Percentiles rank a stretch among this genome's conserved stretches.
phyloP scores from a whole-genome alignment of 768 basidiomycete species.

The Ephemerocybe angulata region DNA sequence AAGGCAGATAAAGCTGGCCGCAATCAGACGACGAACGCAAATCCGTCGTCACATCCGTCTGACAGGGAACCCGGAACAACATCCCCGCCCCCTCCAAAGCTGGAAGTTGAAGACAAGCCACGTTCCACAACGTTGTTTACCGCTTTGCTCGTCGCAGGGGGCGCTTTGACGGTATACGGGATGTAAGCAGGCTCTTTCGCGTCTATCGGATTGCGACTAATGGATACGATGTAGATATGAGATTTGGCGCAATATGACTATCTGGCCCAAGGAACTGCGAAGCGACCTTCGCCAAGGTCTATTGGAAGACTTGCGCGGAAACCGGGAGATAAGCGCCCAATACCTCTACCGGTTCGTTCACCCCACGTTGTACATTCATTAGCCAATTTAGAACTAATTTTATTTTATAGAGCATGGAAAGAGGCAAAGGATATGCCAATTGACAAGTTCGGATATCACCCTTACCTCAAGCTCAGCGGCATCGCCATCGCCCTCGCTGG shows the following conservation, averaged over 20 bases:
- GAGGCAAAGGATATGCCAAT: constrained; percentile 44
- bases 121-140: too few relatives aligned
- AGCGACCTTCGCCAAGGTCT: constrained; percentile 63
- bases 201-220: not conserved
- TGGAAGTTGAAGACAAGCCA: too few relatives aligned
- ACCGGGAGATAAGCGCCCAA: constrained; percentile 46
- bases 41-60: too few relatives aligned
- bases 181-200: not conserved
- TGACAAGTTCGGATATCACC: constrained; percentile 36
- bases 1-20: too few relatives aligned
- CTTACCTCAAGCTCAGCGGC: constrained; percentile 65
- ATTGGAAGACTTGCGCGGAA: constrained; percentile 55
- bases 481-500: constrained; percentile 61
- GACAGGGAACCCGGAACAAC: too few relatives aligned
- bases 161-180: constrained; percentile 2
- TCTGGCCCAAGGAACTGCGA: constrained; percentile 66
- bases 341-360: constrained; percentile 51
- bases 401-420: constrained; percentile 43
- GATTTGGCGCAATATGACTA: constrained; percentile 53
- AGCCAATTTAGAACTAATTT: not conserved
- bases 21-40: too few relatives aligned
- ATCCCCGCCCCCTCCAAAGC: too few relatives aligned
- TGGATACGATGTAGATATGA: constrained; percentile 39
- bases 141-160: not conserved
- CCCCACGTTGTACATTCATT: not conserved